Conservation (phyloP, 768 basidiomycete genomes). For the Tricholoma terreum region DNA sequence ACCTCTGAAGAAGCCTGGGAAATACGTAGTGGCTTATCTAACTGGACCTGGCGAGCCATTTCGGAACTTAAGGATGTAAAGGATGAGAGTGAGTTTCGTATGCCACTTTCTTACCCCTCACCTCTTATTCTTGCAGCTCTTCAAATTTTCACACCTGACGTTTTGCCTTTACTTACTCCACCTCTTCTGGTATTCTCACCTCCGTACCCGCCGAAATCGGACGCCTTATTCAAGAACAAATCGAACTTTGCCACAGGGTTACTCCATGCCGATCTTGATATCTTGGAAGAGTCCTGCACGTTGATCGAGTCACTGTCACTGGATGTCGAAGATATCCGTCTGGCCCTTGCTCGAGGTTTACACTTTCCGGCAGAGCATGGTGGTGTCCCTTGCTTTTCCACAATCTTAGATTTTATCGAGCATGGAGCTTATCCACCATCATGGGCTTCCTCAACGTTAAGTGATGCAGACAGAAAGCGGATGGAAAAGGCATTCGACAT, state of each 20-base stretch:
- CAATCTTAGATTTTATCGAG: slow-evolving; percentile 74
- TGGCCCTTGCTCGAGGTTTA: slow-evolving; percentile 65
- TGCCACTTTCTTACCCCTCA: neutral
- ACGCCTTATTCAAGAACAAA: slow-evolving; percentile 36
- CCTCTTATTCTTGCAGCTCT: slow-evolving; percentile 34
- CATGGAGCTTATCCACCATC: slow-evolving; percentile 61
- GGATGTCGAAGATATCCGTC: slow-evolving; percentile 74
- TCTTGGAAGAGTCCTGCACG: slow-evolving; percentile 71
- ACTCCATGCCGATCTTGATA: slow-evolving; percentile 64
- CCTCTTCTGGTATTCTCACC: slow-evolving; percentile 61
- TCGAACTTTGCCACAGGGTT: slow-evolving; percentile 44
- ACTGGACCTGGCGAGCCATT: slow-evolving; percentile 79
- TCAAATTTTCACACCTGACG: slow-evolving; percentile 58
- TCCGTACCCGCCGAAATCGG: slow-evolving; percentile 39
- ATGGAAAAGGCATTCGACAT: slow-evolving; percentile 74
- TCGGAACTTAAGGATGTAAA: slow-evolving; percentile 68
- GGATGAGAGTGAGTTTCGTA: slow-evolving; percentile 54
- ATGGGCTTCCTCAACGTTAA: slow-evolving; percentile 50
- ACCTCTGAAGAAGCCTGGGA: slow-evolving; percentile 55
- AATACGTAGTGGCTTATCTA: slow-evolving; percentile 59
- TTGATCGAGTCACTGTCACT: slow-evolving; percentile 74
- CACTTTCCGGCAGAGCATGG: slow-evolving; percentile 56
- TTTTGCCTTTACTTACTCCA: slow-evolving; percentile 59
- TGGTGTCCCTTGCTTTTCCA: slow-evolving; percentile 54
- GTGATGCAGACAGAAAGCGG: slow-evolving; percentile 49